Conservation (phyloP, 2,329 filamentous ascomycete genomes). For the Trichoderma sp. region DNA sequence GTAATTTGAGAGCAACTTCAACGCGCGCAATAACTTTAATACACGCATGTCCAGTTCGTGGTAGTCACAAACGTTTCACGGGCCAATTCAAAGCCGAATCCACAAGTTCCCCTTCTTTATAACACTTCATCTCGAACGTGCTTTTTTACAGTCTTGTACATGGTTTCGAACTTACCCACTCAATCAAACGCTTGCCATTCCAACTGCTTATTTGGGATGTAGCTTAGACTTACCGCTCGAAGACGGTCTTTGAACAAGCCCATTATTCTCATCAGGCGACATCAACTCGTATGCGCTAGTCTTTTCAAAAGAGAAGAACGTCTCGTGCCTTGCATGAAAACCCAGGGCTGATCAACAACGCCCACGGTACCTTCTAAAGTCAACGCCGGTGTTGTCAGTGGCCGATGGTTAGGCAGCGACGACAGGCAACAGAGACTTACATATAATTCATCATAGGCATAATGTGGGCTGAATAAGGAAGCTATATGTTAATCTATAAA, state of each 20-base stretch:
- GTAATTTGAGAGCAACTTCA: background rate
- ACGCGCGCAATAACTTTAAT: background rate
- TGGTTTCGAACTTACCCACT: background rate
- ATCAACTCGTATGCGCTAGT: background rate
- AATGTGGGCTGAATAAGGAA: background rate
- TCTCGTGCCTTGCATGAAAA: background rate
- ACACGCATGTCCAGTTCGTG: background rate
- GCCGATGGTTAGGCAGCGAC: background rate
- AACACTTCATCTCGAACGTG: background rate
- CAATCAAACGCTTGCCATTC: background rate
- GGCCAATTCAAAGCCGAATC: background rate
- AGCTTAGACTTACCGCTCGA: background rate
- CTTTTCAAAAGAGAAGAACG: background rate
- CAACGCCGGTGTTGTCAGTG: background rate
- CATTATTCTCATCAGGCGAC: background rate
- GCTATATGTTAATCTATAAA: background rate
- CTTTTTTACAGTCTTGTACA: background rate
- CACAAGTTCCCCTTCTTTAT: background rate
- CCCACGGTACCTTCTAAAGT: too few relatives aligned
- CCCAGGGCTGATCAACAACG: background rate
- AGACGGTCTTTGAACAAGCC: background rate
- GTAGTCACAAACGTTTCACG: background rate
- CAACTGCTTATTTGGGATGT: conserved; percentile 4
- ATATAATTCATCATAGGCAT: background rate
- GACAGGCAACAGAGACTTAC: background rate